These are phyloP conservation scores for Calendula officinalis DNA, from an alignment of 129 eudicot species.

Conservation along the genomic window DNA sequence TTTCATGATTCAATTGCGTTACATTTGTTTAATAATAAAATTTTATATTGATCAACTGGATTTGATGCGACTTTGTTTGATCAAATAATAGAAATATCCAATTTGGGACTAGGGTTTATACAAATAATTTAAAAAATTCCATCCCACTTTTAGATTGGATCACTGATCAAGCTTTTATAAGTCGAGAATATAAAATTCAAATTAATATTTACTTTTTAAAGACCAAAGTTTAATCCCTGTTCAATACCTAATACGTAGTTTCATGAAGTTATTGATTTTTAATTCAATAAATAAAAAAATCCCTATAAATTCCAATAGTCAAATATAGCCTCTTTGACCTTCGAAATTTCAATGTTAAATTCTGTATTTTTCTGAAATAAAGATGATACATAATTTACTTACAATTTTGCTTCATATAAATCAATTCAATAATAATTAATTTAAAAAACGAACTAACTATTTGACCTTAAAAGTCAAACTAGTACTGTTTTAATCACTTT, in stretches of 20 bases:
- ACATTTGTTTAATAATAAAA: slow-evolving; percentile 6
- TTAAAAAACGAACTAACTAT: background rate
- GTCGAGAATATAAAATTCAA: background rate
- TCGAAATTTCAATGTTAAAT: background rate
- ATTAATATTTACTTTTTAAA: slow-evolving; percentile 4
- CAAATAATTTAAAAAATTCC: slow-evolving; percentile 11
- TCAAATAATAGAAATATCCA: background rate
- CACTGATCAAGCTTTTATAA: slow-evolving; percentile 13
- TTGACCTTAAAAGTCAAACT: slow-evolving; percentile 26
- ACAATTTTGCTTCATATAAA: background rate
- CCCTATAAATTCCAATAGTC: slow-evolving; percentile 3
- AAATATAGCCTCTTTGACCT: slow-evolving; percentile 3
- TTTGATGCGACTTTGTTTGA: slow-evolving; percentile 8
- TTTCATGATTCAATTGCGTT: slow-evolving; percentile 18
- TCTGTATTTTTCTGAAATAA: background rate
- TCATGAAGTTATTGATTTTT: slow-evolving; percentile 8
- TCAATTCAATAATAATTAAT: background rate
- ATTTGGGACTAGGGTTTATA: slow-evolving; percentile 22
- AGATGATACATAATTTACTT: background rate
- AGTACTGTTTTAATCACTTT: slow-evolving; percentile 1
- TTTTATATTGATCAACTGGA: slow-evolving; percentile 20
- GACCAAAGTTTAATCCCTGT: slow-evolving; percentile 10
- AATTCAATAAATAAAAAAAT: background rate
- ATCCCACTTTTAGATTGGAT: slow-evolving; percentile 26
- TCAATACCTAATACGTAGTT: slow-evolving; percentile 2